Evolutionary conservation across 2,329 filamentous ascomycete species (phyloP), one percentile per base, ranked within the genome.

Genomic region (Fusarium protoensiforme): DNA sequence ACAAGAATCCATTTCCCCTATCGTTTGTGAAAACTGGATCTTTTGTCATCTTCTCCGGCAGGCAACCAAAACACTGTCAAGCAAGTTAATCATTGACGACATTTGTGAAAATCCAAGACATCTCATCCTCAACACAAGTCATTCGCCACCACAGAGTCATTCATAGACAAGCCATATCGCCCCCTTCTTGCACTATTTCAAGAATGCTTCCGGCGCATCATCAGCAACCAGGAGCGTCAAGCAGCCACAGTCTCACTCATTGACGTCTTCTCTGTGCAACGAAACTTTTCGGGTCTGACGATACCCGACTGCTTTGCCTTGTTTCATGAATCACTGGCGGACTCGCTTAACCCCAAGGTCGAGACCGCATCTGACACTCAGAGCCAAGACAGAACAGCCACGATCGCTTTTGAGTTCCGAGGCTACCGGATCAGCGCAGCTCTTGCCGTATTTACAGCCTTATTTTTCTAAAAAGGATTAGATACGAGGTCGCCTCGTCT

Each of bases 361-460:
- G 29, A 61, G 29, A 27, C 39, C 58, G 8, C n/a, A 27, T 29
- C 51, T 16, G 11, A 51, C 48, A 35, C 39, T n/a, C 10, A 31
- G n/a, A 5, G 31, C 16, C 59, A 61, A 61, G 43, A 61, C 33
- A 61, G 3, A 11, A 11, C 22, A 24, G 29, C 7, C 48, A 27
- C 22, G 33, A 29, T 31, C 41, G 5, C 13, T 16, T 39, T 33
- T 10, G 7, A 22, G 11, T 65, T 57, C 60, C 67, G 71, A 65
- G 6, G 10, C 5, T n/a, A 10, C 71, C 67, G 64, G 60, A 71
- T 68, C 64, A 18, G 22, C 63, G 5, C 16, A 11, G 1, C 4
- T 13, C 9, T 31, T 62, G 66, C 57, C 48, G 11, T 16, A 9
- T 18, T 14, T 24, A 46, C 3, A 20, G 4, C 1, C 46, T 20